Base-by-base conservation (phyloP, 495 filamentous ascomycete species). In the Glutinoglossum americanum region DNA sequence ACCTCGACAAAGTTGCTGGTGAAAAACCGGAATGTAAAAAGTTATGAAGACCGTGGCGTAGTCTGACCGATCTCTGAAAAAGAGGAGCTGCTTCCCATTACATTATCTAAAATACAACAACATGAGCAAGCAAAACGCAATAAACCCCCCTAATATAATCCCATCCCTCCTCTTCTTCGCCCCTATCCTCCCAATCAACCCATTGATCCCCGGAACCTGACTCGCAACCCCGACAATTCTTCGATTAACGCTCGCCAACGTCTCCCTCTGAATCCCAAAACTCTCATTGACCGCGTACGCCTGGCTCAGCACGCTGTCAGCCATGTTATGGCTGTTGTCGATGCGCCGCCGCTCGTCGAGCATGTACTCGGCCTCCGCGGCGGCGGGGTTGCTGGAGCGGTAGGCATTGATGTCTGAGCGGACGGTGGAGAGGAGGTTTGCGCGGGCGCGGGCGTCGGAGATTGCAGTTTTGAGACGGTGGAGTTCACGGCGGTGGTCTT, bases 231-330 rank as follows among this genome's bases (percentile, higher is more conserved):
- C 77, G 11, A 87, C 85, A 66, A 97, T 94, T 60, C 90, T 74
- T 58, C 90, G 71, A 66, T 95, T 90, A 57, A 99, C 87, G 67
- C 76, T 89, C 54, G 79, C 76, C 30, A 99, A 71, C 45, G 80
- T 85, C 73, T 95, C 89, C 27, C 89, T 73, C 75, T 99, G 93
- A 51, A 85, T 60, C 15, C 78, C 78, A 67, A 99, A 97, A 63
- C 75, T 84, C 73, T 96, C 87, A 67, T 94, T 92, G 57, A 96
- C 88, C 23, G 90, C 89, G 72, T 99, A 97, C 27, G 92, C 92
- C 75, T 96, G 93, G 69, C 84, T 90, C 59, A 99, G 73, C 45
- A 99, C 89, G 57, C 80, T 82, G 65, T 99, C 92, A 41, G 85
- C 85, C 69, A 92, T 77, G 55, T 80, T 83, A 65, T 96, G 82